A percentile compares a stretch with the other conserved stretches of the same genome.
These are phyloP conservation scores for Kluyveromyces dobzhanskii DNA, from an alignment of 805 yeast species.

Conservation along the genomic window DNA sequence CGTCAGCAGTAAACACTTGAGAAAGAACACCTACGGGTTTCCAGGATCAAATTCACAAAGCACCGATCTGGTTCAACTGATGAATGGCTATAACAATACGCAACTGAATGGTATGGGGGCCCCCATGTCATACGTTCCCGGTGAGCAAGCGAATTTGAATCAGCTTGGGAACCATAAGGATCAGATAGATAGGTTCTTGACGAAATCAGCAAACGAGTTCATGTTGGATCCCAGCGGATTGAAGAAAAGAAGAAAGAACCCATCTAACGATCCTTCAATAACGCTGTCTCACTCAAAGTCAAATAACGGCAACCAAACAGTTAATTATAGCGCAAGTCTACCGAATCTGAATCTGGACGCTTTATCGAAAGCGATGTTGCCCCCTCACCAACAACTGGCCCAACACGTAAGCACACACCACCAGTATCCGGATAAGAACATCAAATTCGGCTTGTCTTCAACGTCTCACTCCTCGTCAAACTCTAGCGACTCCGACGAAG, in stretches of 20 bases:
- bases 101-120: neutral
- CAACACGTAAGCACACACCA: neutral
- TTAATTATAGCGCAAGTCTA: conserved; percentile 9
- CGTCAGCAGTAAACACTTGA: conserved; percentile 21
- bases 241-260: conserved; percentile 17
- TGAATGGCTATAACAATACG: neutral
- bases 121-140: conserved; percentile 3
- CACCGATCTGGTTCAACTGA: neutral
- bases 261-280: neutral
- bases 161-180: conserved; percentile 2
- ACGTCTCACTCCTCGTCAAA: conserved; percentile 1
- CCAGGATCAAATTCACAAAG: neutral
- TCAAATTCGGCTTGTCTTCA: conserved; percentile 3
- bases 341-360: conserved; percentile 17
- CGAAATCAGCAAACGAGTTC: conserved; percentile 12
- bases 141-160: conserved; percentile 3
- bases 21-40: neutral
- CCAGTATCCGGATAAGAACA: neutral
- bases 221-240: conserved; percentile 28
- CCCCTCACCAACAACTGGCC: neutral
- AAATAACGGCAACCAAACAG: neutral
- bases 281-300: neutral
- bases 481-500: conserved; percentile 10
- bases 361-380: conserved; percentile 1
- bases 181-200: conserved; percentile 2